Conservation (phyloP, 257 asterid genomes). For the Solanum clarkiae region DNA sequence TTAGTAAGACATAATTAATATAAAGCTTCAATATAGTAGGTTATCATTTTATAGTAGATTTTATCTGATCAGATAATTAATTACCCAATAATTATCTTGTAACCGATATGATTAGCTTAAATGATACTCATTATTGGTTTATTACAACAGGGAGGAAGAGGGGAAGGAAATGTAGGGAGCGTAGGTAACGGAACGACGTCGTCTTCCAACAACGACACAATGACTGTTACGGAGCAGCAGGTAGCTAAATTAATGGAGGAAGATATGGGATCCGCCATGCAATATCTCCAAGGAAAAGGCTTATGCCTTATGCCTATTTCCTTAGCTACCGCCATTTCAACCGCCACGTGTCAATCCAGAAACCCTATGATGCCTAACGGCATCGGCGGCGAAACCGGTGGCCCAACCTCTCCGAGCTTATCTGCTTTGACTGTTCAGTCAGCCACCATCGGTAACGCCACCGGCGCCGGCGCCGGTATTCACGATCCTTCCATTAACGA, state of each 20-base stretch:
- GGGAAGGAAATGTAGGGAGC: constrained; percentile 19
- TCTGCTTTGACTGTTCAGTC: constrained; percentile 71
- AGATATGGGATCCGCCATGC: constrained; percentile 98
- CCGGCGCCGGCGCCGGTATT: neutral
- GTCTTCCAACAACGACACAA: constrained; percentile 54
- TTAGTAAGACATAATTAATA: too few species aligned
- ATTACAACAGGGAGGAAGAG: constrained; percentile 21
- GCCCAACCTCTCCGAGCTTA: constrained; percentile 63
- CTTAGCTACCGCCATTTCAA: constrained; percentile 75
- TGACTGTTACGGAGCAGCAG: constrained; percentile 79
- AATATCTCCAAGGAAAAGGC: constrained; percentile 89
- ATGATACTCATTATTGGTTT: neutral
- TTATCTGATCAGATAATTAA: too few species aligned
- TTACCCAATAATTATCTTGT: too few species aligned
- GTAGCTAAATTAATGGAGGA: constrained; percentile 93
- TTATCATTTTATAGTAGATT: too few species aligned
- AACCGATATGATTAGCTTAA: neutral
- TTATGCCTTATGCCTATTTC: constrained; percentile 95
- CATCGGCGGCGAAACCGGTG: constrained; percentile 16
- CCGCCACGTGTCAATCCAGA: constrained; percentile 61
- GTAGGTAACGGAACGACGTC: constrained; percentile 48
- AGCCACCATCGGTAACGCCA: constrained; percentile 27
- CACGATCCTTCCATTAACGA: constrained; percentile 37
- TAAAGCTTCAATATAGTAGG: too few species aligned
- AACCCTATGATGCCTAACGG: constrained; percentile 12